phyloP scores from a whole-genome alignment of 495 filamentous ascomycete genomes.

The Neurospora terricola region DNA sequence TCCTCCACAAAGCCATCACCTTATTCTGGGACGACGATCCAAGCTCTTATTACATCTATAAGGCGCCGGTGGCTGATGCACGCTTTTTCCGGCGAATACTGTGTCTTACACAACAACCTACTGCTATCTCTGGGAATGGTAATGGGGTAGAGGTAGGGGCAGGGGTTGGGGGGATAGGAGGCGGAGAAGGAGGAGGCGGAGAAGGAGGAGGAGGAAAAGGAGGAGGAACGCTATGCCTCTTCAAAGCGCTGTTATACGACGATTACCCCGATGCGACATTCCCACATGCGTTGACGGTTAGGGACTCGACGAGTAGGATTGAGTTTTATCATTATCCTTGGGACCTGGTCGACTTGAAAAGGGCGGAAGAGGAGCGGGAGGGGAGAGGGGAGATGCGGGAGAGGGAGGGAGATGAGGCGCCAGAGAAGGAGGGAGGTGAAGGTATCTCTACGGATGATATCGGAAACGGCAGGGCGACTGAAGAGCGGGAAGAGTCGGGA shows the following conservation, averaged over 20 bases:
- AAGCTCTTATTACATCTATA: background rate
- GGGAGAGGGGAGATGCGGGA: background rate
- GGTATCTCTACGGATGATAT: background rate
- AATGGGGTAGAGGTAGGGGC: too few relatives aligned
- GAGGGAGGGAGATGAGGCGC: background rate
- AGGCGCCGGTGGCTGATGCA: background rate
- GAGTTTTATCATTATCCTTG: constrained; percentile 3
- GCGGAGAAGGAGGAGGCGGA: background rate
- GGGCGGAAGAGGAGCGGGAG: background rate
- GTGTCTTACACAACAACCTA: constrained; percentile 4
- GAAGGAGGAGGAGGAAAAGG: background rate
- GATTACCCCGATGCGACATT: background rate
- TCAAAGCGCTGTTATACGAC: constrained; percentile 3
- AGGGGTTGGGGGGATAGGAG: background rate
- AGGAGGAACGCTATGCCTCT: constrained; percentile 2
- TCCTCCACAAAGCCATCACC: constrained; percentile 3
- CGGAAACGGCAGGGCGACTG: background rate
- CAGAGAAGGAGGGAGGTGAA: background rate
- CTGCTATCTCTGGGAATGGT: too few relatives aligned
- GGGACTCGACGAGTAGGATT: constrained; percentile 4
- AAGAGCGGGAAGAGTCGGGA: background rate
- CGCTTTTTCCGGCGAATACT: background rate
- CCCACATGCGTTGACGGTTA: constrained; percentile 3
- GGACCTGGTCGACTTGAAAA: background rate
- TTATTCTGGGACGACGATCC: constrained; percentile 4